Evolutionary conservation across 2,329 filamentous ascomycete species (phyloP).

Genomic region (Bipolaris oryzae): DNA sequence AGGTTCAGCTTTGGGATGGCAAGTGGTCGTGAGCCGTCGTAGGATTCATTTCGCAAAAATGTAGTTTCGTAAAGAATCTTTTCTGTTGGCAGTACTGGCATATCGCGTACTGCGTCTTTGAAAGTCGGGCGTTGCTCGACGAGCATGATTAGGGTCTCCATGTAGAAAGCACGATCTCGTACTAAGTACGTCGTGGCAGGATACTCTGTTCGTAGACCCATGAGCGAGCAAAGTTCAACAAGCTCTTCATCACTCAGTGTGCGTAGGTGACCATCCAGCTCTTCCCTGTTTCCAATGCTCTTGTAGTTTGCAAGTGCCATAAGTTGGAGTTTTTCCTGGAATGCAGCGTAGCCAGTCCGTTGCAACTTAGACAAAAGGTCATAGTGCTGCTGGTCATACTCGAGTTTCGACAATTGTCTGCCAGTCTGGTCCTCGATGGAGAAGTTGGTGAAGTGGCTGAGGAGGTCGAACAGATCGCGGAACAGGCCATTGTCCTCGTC

Average conservation of each 20-base stretch:
- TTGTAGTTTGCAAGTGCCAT: slow-evolving; percentile 91
- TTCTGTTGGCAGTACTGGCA: slow-evolving; percentile 85
- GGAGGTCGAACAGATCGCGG: slow-evolving; percentile 78
- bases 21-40: slow-evolving; percentile 84
- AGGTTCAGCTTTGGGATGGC: slow-evolving; percentile 94
- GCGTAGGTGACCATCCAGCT: slow-evolving; percentile 77
- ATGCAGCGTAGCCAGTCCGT: slow-evolving; percentile 73
- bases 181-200: slow-evolving; percentile 71
- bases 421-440: slow-evolving; percentile 91
- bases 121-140: slow-evolving; percentile 83
- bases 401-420: slow-evolving; percentile 70
- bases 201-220: slow-evolving; percentile 84
- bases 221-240: slow-evolving; percentile 66
- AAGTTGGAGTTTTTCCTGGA: slow-evolving; percentile 89
- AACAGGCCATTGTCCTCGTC: slow-evolving; percentile 76
- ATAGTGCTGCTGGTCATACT: slow-evolving; percentile 82
- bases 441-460: slow-evolving; percentile 87
- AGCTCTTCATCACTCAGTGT: slow-evolving; percentile 77
- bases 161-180: slow-evolving; percentile 67
- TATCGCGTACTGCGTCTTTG: slow-evolving; percentile 73
- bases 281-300: slow-evolving; percentile 78
- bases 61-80: slow-evolving; percentile 77
- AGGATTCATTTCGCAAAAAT: slow-evolving; percentile 80
- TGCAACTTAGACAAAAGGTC: slow-evolving; percentile 78
- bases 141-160: slow-evolving; percentile 74